Evolutionary conservation across 2,329 filamentous ascomycete genomes (phyloP), one percentile per base, ranked within the genome.

Genomic region (Lithohypha guttulata): DNA sequence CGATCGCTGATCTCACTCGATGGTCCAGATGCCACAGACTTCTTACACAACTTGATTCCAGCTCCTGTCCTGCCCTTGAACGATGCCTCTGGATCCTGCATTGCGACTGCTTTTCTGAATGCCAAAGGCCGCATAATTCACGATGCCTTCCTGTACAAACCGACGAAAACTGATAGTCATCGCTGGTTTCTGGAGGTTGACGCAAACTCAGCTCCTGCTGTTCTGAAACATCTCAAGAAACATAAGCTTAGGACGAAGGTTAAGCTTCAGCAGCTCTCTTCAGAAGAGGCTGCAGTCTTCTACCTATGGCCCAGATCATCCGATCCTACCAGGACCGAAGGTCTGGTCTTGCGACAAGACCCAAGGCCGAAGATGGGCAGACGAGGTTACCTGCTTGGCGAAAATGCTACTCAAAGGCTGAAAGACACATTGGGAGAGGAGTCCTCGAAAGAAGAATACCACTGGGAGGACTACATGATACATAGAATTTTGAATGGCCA

Each of bases 241-340:
- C 93, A 93, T 61, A 94, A 87, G 59, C 68, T 98, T 46, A 72
- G 89, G 35, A 77, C 82, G 33, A 89, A 89, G 61, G 71, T 96
- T 45, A 66, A 70, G 37, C 67, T 91, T 32, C 71, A 78, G 19
- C 60, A 80, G 17, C 54, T 93, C 2, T 73, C 78, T 3, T 65
- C 70, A 1, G 77, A 68, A 10, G 81, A 91, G 55, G 68, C 42
- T 28, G 41, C 37, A 4, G 45, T 50, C 2, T 51, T 44, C 29
- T 50, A 50, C 29, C 11, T 42, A 11, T 51, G 51, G 50, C 44
- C 50, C 6, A 11, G 32, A 14, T 20, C 28, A 17, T 27, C 18
- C 21, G 18, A 20, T 19, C 35, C 18, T 5, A 31, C 14, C 15
- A 26, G 13, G n/a, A 19, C 25, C 4, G 23, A 25, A 15, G 19